phyloP scores from a whole-genome alignment of 192 early-diverging fungal species.

The Entomortierella beljakovae region DNA sequence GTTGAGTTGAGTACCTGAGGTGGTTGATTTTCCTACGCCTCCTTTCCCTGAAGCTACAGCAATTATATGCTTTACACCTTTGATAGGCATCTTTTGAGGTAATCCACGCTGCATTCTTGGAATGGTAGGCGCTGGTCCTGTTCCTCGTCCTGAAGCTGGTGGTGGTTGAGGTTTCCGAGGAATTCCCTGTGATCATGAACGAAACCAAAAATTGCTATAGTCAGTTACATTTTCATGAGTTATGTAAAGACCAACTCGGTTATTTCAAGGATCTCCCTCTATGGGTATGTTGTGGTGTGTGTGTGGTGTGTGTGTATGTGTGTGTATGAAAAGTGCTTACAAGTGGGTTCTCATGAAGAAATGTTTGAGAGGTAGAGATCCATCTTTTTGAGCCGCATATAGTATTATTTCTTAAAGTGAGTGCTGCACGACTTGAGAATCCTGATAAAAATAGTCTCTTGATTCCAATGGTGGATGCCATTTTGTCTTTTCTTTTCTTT shows the following conservation, averaged over 20 bases:
- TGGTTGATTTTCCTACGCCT: constrained; percentile 93
- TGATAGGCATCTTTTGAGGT: constrained; percentile 75
- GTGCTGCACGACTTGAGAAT: no score
- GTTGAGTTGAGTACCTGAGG: constrained; percentile 64
- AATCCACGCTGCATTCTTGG: constrained; percentile 73
- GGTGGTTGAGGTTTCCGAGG: constrained; percentile 56
- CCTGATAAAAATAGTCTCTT: not conserved
- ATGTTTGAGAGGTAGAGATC: constrained; percentile 36
- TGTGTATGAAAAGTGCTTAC: constrained; percentile 30
- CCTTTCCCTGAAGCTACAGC: constrained; percentile 92
- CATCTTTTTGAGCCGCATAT: not conserved
- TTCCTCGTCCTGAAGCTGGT: constrained; percentile 27
- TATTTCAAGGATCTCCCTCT: no score
- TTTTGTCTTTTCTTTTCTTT: not conserved
- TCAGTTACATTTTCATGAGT: no score
- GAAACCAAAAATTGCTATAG: no score
- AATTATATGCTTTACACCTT: constrained; percentile 79
- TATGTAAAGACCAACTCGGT: no score
- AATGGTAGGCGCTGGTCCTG: constrained; percentile 47
- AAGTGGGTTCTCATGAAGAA: constrained; percentile 63
- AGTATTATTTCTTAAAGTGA: not conserved
- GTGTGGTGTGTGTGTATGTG: no score
- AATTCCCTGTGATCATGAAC: constrained; percentile 47
- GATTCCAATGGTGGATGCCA: constrained; percentile 6
- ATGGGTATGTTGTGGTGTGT: no score